Conservation (phyloP, 495 filamentous ascomycete genomes). For the Venustampulla echinocandica region DNA sequence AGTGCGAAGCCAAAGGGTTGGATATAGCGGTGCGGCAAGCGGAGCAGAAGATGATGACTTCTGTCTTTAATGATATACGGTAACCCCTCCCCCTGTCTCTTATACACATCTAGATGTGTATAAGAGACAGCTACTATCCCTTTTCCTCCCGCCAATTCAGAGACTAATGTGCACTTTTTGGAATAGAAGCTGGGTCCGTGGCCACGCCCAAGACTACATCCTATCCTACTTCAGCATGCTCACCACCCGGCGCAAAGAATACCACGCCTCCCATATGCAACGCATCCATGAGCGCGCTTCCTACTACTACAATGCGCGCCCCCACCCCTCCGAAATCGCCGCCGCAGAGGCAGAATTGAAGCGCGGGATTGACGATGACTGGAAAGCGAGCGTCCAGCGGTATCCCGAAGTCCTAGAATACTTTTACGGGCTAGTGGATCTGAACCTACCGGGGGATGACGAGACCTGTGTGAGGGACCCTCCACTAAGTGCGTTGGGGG, state of each 20-base stretch:
- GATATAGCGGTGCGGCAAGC: conserved; percentile 58
- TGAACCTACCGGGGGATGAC: conserved; percentile 47
- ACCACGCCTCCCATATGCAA: conserved; percentile 45
- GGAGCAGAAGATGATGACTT: conserved; percentile 53
- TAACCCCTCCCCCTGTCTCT: too few species aligned
- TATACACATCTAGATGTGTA: too few species aligned
- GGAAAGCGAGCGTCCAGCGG: conserved; percentile 55
- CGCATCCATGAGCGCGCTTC: conserved; percentile 48
- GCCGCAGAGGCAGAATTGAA: conserved; percentile 52
- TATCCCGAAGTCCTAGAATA: conserved; percentile 71
- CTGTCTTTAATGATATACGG: conserved; percentile 56
- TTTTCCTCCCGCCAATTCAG: too few species aligned
- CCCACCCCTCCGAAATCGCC: conserved; percentile 48
- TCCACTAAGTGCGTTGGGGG: conserved; percentile 41
- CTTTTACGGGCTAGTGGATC: conserved; percentile 55
- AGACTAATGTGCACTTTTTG: too few species aligned
- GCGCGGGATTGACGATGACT: conserved; percentile 65
- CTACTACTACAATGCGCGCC: conserved; percentile 45
- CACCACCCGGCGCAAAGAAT: conserved; percentile 49
- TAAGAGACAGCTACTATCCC: too few species aligned
- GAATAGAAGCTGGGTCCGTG: conserved; percentile 50
- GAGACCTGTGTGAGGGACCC: conserved; percentile 46
- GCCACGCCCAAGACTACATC: conserved; percentile 61
- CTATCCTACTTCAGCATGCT: conserved; percentile 57
- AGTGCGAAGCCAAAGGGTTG: conserved; percentile 60